phyloP scores from a whole-genome alignment of 192 early-diverging fungal genomes.

The Linnemannia schmuckeri region DNA sequence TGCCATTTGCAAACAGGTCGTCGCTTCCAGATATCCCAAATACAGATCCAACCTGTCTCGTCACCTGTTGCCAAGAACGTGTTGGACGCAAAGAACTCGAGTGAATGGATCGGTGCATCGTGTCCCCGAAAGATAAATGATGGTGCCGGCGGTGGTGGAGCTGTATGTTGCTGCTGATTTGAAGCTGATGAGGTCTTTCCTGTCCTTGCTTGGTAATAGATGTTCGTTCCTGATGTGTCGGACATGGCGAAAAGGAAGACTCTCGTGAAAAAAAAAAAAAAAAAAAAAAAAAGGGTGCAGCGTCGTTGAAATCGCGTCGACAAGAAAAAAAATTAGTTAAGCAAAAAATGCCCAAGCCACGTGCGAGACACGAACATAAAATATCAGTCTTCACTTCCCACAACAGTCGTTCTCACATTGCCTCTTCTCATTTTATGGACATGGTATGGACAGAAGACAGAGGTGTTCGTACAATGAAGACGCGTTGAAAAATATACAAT shows the following conservation, averaged over 20 bases:
- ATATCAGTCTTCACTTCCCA: too few species aligned
- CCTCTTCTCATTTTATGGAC: too few species aligned
- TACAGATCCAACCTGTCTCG: slow-evolving; percentile 39
- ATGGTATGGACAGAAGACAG: too few species aligned
- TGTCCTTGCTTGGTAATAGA: neutral
- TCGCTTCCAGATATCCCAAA: slow-evolving; percentile 56
- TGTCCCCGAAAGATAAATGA: slow-evolving; percentile 60
- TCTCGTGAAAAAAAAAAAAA: neutral
- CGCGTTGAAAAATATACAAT: too few species aligned
- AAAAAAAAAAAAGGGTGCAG: neutral
- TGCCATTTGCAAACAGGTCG: slow-evolving; percentile 46
- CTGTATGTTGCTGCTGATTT: neutral
- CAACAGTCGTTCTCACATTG: too few species aligned
- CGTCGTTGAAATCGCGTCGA: neutral
- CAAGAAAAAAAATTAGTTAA: neutral
- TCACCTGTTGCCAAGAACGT: slow-evolving; percentile 51
- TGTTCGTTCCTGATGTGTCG: neutral
- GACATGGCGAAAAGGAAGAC: neutral
- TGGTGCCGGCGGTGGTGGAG: slow-evolving; percentile 37
- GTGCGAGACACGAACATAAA: neutral
- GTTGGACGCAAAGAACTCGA: slow-evolving; percentile 56
- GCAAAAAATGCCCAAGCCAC: neutral
- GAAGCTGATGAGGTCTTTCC: slow-evolving; percentile 4
- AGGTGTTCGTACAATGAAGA: too few species aligned
- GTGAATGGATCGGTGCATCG: slow-evolving; percentile 43